Evolutionary conservation across 352 stramenopile genomes (phyloP), one percentile per base, ranked within the genome.

Genomic region (Pythium scleroteichum): DNA sequence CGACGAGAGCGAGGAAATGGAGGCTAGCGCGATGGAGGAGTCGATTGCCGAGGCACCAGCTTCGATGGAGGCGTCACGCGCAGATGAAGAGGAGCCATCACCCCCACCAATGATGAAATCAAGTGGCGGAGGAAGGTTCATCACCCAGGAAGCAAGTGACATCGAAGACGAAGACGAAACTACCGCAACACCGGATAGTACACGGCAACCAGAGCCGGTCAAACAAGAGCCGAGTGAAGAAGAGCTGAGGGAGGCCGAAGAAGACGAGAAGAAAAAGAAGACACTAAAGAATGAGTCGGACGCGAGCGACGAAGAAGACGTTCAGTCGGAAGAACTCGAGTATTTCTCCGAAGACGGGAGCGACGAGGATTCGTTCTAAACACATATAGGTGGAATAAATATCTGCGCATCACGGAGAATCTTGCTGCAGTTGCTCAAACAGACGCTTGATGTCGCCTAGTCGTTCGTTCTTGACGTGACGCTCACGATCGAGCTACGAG

Each of bases 271-370:
- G 35, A 86, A 82, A 53, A 75, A 68, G 39, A 73, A 61, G 24
- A 67, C 54, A 13, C 63, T 85, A 39, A 72, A 64, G 45, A 79
- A 62, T 16, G 76, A 79, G 17, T 82, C 72, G 4, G 81, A 90
- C 39, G 66, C 71, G 14, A 88, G 75, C 35, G 76, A 88, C 23
- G 69, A 75, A 19, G 82, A 94, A 19, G 78, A 90, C 7, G 66
- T 90, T 2, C 61, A 86, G 48, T 90, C 79, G 0, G 85, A 92
- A 61, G 85, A 94, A 32, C 69, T 93, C 12, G 83, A 91, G 53
- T 94, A 93, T 48, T 90, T 94, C 60, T 92, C 85, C 32, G 83
- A 92, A 53, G 79, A 94, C 48, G 81, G 58, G 0, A 90, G 83
- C 47, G 82, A 92, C 23, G 83, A 93, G 46, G 85, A 93, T 54